Base-by-base conservation (phyloP, 495 filamentous ascomycete genomes). In the Penicillium ucsense region DNA sequence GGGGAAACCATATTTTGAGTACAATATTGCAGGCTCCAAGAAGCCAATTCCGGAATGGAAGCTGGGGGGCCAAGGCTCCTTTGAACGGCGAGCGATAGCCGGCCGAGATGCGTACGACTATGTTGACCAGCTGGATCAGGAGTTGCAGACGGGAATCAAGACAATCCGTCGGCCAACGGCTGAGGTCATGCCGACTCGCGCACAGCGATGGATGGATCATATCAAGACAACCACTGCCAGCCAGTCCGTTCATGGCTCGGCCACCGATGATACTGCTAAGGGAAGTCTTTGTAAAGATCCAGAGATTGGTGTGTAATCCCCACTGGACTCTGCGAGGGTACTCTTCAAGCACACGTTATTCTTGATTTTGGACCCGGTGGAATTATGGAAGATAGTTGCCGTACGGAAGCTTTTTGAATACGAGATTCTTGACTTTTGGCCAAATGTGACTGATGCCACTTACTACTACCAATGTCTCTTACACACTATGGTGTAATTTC, bases 21-120 rank as follows among this genome's bases (percentile, higher is more conserved):
- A 61, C 33, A 33, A 51, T 4, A 41, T 61, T 8, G 51, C 55
- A 0, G 31, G 35, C 31, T 43, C 31, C 0, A 31, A 43, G 5
- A 46, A 38, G 3, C 35, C 50, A 5, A 6, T 61, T 1, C 46
- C 49, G 3, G 57, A 61, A 31, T 61, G 57, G 55, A 49, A 40
- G 10, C 39, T 61, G 12, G 57, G 57, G 10, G 57, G 49, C 3
- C 4, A 47, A 28, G 57, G 55, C 20, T 58, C 47, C 5, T 61
- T 53, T 37, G 57, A 61, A 30, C 50, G 57, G 4, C 38, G 57
- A 8, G 46, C 51, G 1, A 58, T 61, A 12, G 34, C 49, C 8
- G 44, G 55, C n/a, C 34, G 51, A 11, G 31, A 31, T 0, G 57
- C 57, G 4, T 57, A 53, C 39, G 41, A 47, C 7, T 58, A 61